phyloP scores from a whole-genome alignment of 306 rosid species.

The Vicia faba region DNA sequence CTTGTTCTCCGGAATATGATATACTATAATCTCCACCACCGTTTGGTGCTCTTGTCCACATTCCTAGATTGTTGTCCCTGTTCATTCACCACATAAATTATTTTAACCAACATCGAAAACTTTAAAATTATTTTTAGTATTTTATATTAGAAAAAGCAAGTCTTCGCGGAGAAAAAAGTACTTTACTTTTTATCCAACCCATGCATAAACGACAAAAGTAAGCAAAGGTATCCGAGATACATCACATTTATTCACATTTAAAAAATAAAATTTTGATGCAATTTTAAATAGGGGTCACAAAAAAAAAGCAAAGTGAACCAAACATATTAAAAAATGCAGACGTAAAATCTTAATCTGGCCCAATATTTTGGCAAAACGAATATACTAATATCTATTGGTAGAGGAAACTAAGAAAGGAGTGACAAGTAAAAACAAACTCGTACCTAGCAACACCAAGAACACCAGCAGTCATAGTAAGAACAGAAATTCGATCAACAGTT shows the following conservation, averaged over 20 bases:
- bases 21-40: slow-evolving; percentile 29
- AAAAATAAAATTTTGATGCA: too few relatives aligned
- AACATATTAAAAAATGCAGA: too few relatives aligned
- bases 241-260: too few relatives aligned
- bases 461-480: slow-evolving; percentile 70
- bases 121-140: too few relatives aligned
- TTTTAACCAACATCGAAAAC: not conserved
- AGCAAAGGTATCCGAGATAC: not conserved
- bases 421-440: too few relatives aligned
- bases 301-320: too few relatives aligned
- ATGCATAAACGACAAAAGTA: not conserved
- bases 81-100: slow-evolving; percentile 18
- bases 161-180: not conserved
- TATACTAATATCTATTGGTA: too few relatives aligned
- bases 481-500: slow-evolving; percentile 59
- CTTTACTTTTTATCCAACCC: not conserved
- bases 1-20: slow-evolving; percentile 38
- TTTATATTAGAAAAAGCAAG: not conserved
- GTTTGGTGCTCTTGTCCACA: slow-evolving; percentile 52
- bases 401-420: too few relatives aligned
- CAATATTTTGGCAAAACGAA: too few relatives aligned
- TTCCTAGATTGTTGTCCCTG: slow-evolving; percentile 53
- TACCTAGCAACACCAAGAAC: slow-evolving; percentile 84
- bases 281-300: too few relatives aligned
- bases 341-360: too few relatives aligned